These are phyloP conservation scores for Globisporangium carolinianum DNA, from an alignment of 352 stramenopile genomes.

Conservation along the genomic window DNA sequence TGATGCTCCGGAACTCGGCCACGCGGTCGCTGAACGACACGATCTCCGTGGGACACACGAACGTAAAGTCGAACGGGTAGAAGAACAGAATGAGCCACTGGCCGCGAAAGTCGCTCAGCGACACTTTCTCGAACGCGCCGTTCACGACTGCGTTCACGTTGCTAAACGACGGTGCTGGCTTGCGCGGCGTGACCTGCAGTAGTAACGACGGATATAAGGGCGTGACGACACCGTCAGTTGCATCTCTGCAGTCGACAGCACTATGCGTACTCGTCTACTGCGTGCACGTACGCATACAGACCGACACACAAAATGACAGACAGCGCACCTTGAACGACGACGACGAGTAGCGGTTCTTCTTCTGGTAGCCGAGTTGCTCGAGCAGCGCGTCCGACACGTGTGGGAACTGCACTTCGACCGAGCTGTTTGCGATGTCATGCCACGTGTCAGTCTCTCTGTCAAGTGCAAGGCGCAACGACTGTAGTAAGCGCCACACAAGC, in stretches of 20 bases:
- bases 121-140: constrained; percentile 77
- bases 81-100: constrained; percentile 87
- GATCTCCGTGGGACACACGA: constrained; percentile 83
- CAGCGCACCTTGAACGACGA: constrained; percentile 54
- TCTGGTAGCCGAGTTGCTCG: constrained; percentile 71
- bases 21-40: constrained; percentile 74
- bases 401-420: constrained; percentile 71
- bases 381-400: constrained; percentile 69
- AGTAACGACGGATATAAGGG: not conserved
- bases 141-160: constrained; percentile 77
- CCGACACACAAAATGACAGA: too few relatives aligned
- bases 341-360: constrained; percentile 74
- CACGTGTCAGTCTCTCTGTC: too few relatives aligned
- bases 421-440: constrained; percentile 6
- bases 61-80: constrained; percentile 86
- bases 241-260: not conserved
- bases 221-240: too few relatives aligned
- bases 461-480: too few relatives aligned
- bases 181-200: constrained; percentile 55
- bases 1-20: constrained; percentile 67
- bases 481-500: not conserved
- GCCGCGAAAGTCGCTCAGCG: constrained; percentile 60
- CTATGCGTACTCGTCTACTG: too few relatives aligned
- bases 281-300: not conserved
- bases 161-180: constrained; percentile 58